A percentile compares a stretch with the other conserved stretches of the same genome.
Evolutionary conservation across 371 early-diverging fungal genomes (phyloP).

Genomic region (Blastocladiella emersonii): DNA sequence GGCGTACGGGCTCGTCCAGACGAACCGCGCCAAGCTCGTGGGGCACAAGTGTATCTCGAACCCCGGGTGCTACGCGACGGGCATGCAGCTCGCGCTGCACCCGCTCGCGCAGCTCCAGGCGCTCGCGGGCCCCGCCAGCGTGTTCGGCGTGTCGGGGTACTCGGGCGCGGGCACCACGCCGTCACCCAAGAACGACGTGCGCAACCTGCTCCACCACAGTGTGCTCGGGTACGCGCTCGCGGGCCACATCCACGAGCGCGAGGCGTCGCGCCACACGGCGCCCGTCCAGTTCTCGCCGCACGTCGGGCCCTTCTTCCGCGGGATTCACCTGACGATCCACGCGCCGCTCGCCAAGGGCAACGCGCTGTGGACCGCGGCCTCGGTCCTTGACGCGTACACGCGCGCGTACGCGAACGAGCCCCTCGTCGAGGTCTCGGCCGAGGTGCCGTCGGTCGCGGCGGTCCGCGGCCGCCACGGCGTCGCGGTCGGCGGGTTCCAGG

Average conservation of each 20-base stretch:
- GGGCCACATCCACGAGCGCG: slow-evolving; percentile 90
- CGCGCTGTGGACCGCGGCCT: slow-evolving; percentile 12
- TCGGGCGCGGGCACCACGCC: slow-evolving; percentile 94
- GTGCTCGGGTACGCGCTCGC: slow-evolving; percentile 82
- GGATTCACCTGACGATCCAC: slow-evolving; percentile 76
- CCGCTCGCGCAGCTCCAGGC: slow-evolving; percentile 58
- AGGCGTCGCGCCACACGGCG: slow-evolving; percentile 68
- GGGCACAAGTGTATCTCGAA: slow-evolving; percentile 64
- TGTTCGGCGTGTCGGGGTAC: slow-evolving; percentile 94
- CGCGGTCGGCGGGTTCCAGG: slow-evolving; percentile 80
- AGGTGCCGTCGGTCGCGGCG: slow-evolving; percentile 73
- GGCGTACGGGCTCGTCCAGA: slow-evolving; percentile 81
- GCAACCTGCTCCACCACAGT: slow-evolving; percentile 58
- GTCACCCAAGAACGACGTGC: slow-evolving; percentile 80
- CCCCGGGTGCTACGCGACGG: slow-evolving; percentile 97
- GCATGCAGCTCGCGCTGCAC: slow-evolving; percentile 74
- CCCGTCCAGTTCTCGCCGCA: slow-evolving; percentile 70
- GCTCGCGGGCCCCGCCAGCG: slow-evolving; percentile 45
- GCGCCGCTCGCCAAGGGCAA: slow-evolving; percentile 60
- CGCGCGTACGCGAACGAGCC: slow-evolving; percentile 60
- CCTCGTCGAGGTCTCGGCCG: slow-evolving; percentile 54
- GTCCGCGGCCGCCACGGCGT: slow-evolving; percentile 75
- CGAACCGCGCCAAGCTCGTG: slow-evolving; percentile 37
- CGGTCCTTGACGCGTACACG: slow-evolving; percentile 36
- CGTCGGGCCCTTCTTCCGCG: slow-evolving; percentile 84